Evolutionary conservation across 2,329 filamentous ascomycete species (phyloP).

Genomic region (Aureobasidium pullulans): DNA sequence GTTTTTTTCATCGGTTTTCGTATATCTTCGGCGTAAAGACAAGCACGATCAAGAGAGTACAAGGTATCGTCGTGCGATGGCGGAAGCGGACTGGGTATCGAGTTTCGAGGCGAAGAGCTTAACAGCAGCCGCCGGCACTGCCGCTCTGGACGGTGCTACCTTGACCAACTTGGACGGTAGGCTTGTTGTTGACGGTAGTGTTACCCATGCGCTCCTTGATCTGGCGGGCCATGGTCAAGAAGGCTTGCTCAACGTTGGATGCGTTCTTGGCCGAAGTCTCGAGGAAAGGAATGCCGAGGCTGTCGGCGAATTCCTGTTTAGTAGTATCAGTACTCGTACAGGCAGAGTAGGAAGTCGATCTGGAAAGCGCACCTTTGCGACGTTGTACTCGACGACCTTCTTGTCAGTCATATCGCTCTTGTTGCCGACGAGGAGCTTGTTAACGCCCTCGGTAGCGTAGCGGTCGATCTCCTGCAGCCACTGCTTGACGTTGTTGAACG

Average conservation of each 20-base stretch:
- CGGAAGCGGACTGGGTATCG: neutral
- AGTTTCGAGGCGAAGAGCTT: conserved; percentile 35
- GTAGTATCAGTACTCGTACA: neutral
- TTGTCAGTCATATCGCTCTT: conserved; percentile 99
- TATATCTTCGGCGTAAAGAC: neutral
- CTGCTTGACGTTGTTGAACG: conserved; percentile 99
- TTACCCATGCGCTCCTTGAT: conserved; percentile 99
- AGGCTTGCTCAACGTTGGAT: conserved; percentile 98
- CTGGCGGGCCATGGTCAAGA: conserved; percentile 98
- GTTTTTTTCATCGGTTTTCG: neutral
- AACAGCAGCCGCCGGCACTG: conserved; percentile 84
- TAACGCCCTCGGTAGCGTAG: conserved; percentile 97
- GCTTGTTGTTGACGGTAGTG: conserved; percentile 96
- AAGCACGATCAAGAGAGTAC: neutral
- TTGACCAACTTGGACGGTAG: conserved; percentile 89
- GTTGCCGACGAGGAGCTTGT: conserved; percentile 98
- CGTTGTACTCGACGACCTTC: conserved; percentile 99
- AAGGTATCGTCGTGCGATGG: neutral
- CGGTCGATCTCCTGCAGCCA: conserved; percentile 99
- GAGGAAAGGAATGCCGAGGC: conserved; percentile 96
- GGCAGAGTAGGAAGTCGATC: neutral
- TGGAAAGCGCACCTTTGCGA: conserved; percentile 73
- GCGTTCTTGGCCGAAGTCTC: conserved; percentile 99
- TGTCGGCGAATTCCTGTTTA: conserved; percentile 93
- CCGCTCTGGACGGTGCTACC: conserved; percentile 89